These are phyloP conservation scores for Penicillium sp. DNA, from an alignment of 2,329 filamentous ascomycete genomes.

Conservation along the genomic window DNA sequence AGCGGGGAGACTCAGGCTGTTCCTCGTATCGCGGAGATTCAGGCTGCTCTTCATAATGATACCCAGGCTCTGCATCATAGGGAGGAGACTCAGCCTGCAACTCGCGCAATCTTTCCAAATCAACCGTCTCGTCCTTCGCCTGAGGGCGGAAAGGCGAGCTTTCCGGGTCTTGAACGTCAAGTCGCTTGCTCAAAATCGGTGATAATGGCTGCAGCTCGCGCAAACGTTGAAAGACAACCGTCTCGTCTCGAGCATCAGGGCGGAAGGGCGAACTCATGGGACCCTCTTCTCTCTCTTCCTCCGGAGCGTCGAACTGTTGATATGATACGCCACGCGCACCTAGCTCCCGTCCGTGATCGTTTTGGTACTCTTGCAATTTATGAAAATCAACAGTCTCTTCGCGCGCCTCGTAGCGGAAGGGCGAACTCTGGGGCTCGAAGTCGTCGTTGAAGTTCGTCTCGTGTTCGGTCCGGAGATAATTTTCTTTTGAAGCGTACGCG, in stretches of 20 bases:
- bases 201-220: slow-evolving; percentile 18
- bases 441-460: slow-evolving; percentile 22
- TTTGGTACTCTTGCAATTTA: slow-evolving; percentile 18
- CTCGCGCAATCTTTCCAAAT: slow-evolving; percentile 23
- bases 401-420: slow-evolving; percentile 34
- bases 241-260: slow-evolving; percentile 29
- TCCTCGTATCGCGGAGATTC: not conserved
- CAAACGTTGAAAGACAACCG: slow-evolving; percentile 28
- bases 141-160: slow-evolving; percentile 40
- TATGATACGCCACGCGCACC: not conserved
- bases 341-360: slow-evolving; percentile 5
- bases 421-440: slow-evolving; percentile 34
- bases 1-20: not conserved
- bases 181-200: slow-evolving; percentile 14
- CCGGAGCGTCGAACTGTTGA: slow-evolving; percentile 5
- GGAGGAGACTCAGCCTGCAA: slow-evolving; percentile 1
- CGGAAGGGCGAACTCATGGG: slow-evolving; percentile 40
- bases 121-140: slow-evolving; percentile 31
- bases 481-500: slow-evolving; percentile 17
- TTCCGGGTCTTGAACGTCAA: slow-evolving; percentile 19
- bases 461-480: slow-evolving; percentile 10
- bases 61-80: not conserved
- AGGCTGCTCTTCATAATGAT: too few relatives aligned
- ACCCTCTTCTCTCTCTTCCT: slow-evolving; percentile 15
- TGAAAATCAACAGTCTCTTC: slow-evolving; percentile 36